phyloP scores from a whole-genome alignment of 768 basidiomycete genomes.

The Lyophyllum semitale region DNA sequence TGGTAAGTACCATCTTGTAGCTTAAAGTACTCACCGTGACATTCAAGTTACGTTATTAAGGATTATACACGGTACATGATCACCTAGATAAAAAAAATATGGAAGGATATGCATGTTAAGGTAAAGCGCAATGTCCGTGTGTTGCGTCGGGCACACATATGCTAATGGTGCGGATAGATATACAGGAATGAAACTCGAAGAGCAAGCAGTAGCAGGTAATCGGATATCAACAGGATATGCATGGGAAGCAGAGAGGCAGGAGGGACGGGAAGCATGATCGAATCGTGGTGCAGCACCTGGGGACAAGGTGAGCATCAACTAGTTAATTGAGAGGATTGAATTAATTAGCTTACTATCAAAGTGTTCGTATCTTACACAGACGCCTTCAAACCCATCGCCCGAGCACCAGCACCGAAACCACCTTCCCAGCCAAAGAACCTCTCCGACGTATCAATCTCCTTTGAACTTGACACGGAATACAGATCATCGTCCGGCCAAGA shows the following conservation, averaged over 20 bases:
- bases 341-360: constrained; percentile 4
- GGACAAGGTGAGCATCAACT: constrained; percentile 4
- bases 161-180: not conserved
- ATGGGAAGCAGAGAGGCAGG: too few relatives aligned
- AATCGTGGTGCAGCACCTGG: not conserved
- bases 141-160: not conserved
- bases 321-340: not conserved
- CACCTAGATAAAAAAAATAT: not conserved
- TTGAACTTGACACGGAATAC: constrained; percentile 28
- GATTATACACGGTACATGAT: constrained; percentile 3
- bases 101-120: constrained; percentile 6
- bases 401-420: constrained; percentile 75
- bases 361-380: constrained; percentile 6
- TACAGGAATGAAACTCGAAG: not conserved
- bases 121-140: constrained; percentile 1
- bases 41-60: not conserved
- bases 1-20: not conserved
- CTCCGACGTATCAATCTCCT: constrained; percentile 46
- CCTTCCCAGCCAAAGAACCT: constrained; percentile 84
- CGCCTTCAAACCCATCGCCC: constrained; percentile 65
- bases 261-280: not conserved
- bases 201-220: not conserved
- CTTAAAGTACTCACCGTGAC: not conserved
- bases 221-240: not conserved
- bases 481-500: constrained; percentile 56